A percentile compares a stretch with the other conserved stretches of the same genome.
phyloP scores from a whole-genome alignment of 2,329 filamentous ascomycete species.

The Diaporthe batatas region DNA sequence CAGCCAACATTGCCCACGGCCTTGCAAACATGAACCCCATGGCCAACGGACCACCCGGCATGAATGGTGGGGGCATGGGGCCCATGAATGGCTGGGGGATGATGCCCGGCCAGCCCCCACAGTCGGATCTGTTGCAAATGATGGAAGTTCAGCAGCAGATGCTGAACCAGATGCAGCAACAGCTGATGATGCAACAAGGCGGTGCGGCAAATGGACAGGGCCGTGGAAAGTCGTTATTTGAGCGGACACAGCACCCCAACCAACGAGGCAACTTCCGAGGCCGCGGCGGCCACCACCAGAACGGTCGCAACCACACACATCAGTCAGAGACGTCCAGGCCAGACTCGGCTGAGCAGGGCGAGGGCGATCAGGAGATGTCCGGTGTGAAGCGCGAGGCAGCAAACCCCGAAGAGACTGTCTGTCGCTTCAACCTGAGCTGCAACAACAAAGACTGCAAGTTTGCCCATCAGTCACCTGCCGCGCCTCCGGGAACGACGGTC shows the following conservation, averaged over 20 bases:
- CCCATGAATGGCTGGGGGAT: constrained; percentile 62
- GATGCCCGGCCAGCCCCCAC: constrained; percentile 61
- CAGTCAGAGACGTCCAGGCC: constrained; percentile 50
- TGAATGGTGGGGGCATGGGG: constrained; percentile 55
- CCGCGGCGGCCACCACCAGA: constrained; percentile 58
- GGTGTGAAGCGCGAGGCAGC: constrained; percentile 65
- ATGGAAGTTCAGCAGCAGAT: constrained; percentile 89
- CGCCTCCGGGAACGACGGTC: constrained; percentile 80
- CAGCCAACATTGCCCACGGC: constrained; percentile 64
- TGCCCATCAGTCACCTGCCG: constrained; percentile 93
- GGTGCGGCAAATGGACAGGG: constrained; percentile 57
- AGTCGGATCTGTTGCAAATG: constrained; percentile 76
- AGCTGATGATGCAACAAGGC: constrained; percentile 66
- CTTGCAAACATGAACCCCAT: constrained; percentile 60
- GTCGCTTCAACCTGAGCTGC: constrained; percentile 91
- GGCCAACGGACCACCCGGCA: constrained; percentile 52
- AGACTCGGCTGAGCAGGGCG: constrained; percentile 57
- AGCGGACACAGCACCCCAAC: constrained; percentile 73
- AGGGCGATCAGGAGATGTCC: constrained; percentile 73
- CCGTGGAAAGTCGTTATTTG: constrained; percentile 76
- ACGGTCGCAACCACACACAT: constrained; percentile 53
- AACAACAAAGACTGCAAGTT: constrained; percentile 92
- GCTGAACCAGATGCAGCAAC: constrained; percentile 81
- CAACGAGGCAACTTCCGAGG: constrained; percentile 67
- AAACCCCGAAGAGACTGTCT: constrained; percentile 77